Evolutionary conservation across 805 yeast genomes (phyloP).

Genomic region (Saccharomycopsis babjevae): DNA sequence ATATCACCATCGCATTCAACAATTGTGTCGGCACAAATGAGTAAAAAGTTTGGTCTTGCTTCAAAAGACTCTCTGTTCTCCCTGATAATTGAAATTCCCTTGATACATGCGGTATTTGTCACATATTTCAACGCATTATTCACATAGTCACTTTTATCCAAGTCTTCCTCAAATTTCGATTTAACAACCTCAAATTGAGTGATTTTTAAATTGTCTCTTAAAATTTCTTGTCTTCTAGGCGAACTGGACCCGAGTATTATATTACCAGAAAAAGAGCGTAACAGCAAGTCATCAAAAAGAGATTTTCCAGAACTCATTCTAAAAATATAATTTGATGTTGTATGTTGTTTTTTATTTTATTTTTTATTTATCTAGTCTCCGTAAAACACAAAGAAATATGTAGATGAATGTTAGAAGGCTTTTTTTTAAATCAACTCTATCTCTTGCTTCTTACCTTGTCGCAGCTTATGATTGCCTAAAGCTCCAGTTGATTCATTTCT

Average conservation of each 20-base stretch:
- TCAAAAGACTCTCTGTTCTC: slow-evolving; percentile 23
- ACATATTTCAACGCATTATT: slow-evolving; percentile 40
- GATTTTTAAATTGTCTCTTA: slow-evolving; percentile 46
- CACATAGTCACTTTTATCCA: slow-evolving; percentile 40
- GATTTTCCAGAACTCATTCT: background rate
- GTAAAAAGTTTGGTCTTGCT: background rate
- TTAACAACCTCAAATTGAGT: background rate
- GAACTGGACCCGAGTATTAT: slow-evolving; percentile 77
- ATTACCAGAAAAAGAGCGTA: slow-evolving; percentile 8
- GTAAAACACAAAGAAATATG: too few relatives aligned
- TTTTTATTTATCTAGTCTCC: too few relatives aligned
- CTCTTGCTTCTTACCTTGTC: too few relatives aligned
- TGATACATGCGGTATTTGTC: slow-evolving; percentile 53
- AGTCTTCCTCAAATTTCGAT: slow-evolving; percentile 57
- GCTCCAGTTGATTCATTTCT: too few relatives aligned
- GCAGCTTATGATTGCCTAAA: too few relatives aligned
- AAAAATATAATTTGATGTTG: too few relatives aligned
- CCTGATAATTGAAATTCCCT: slow-evolving; percentile 52
- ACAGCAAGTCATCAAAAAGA: background rate
- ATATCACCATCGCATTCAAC: slow-evolving; percentile 52
- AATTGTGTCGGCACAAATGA: slow-evolving; percentile 72
- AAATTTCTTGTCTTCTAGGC: slow-evolving; percentile 68
- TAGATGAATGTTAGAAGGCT: too few relatives aligned
- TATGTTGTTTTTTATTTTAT: too few relatives aligned
- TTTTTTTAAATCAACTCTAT: too few relatives aligned